Evolutionary conservation across 805 yeast species (phyloP).

Genomic region (Hanseniaspora meyeri): DNA sequence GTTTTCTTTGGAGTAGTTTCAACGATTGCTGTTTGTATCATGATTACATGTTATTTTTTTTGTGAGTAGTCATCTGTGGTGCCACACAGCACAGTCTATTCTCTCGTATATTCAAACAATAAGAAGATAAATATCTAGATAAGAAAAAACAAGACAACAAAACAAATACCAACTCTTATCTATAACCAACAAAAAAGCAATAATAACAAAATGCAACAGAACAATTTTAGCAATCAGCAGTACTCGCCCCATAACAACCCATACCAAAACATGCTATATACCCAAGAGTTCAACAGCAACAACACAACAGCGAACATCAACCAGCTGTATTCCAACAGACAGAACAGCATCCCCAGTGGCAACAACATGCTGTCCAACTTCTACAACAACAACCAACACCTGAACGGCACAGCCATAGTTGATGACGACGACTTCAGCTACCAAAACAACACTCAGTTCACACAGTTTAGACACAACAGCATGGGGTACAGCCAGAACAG

Average conservation of each 20-base stretch:
- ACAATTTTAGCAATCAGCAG: not conserved
- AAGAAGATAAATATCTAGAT: too few species aligned
- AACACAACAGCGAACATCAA: not conserved
- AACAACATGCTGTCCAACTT: not conserved
- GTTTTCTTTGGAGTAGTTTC: too few species aligned
- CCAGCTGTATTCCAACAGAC: not conserved
- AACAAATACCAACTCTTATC: not conserved
- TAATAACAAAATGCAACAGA: slow-evolving; percentile 4
- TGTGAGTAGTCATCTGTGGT: too few species aligned
- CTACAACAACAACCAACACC: not conserved
- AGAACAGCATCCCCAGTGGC: not conserved
- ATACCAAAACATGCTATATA: not conserved
- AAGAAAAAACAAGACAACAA: too few species aligned
- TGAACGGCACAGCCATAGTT: slow-evolving; percentile 10
- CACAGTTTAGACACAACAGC: not conserved
- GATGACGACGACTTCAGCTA: slow-evolving; percentile 7
- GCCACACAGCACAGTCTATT: too few species aligned
- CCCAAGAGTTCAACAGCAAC: not conserved
- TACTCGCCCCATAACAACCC: not conserved
- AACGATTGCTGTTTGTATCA: too few species aligned
- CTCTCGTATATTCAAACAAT: too few species aligned
- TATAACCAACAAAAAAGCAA: too few species aligned
- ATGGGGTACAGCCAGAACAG: not conserved
- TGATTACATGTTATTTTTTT: too few species aligned
- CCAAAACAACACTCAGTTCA: not conserved